These are phyloP conservation scores for Aspergillus sp. DNA, from an alignment of 2,329 filamentous ascomycete species.

Conservation along the genomic window DNA sequence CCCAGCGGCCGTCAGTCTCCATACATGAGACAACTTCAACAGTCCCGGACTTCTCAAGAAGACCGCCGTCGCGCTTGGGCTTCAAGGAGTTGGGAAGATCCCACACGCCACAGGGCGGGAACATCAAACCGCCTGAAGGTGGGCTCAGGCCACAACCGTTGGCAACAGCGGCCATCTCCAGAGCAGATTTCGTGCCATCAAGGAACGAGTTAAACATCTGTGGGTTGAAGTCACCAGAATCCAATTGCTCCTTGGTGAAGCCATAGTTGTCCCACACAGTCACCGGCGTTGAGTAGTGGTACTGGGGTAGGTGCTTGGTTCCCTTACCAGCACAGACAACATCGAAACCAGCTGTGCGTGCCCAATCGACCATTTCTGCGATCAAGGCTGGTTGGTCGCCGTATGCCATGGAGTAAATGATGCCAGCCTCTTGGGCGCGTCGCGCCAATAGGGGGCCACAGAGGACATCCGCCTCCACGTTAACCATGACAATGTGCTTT, in stretches of 20 bases:
- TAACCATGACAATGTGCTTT: not conserved
- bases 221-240: not conserved
- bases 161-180: not conserved
- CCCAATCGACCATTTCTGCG: not conserved
- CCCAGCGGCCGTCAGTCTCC: not conserved
- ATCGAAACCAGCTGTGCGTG: not conserved
- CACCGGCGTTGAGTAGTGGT: not conserved
- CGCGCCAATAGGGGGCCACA: not conserved
- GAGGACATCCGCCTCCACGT: not conserved
- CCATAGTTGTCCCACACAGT: not conserved
- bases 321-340: not conserved
- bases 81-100: not conserved
- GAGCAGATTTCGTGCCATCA: not conserved
- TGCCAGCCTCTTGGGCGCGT: not conserved
- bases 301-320: not conserved
- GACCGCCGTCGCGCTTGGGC: not conserved
- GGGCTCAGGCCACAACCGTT: not conserved
- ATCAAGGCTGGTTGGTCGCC: not conserved
- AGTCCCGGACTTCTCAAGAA: not conserved
- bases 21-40: not conserved
- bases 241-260: not conserved
- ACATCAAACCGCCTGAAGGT: not conserved
- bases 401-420: not conserved
- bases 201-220: not conserved
- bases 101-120: not conserved